These are phyloP conservation scores for Saprolegnia diclina DNA, from an alignment of 352 stramenopile genomes.

Conservation along the genomic window DNA sequence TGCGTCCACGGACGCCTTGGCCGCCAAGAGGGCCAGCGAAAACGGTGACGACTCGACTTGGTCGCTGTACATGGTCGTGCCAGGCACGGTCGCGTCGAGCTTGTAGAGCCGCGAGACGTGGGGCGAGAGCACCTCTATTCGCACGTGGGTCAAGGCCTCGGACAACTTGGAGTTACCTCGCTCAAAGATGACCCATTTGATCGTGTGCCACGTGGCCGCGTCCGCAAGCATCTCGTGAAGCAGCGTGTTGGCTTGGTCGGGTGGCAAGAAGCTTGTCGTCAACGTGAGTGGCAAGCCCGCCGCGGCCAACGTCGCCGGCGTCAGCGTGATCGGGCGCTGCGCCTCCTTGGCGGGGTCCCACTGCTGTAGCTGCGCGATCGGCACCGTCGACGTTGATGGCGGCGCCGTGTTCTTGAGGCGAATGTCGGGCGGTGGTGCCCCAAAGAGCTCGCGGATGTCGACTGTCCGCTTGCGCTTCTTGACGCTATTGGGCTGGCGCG, in stretches of 20 bases:
- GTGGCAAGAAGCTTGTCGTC: constrained; percentile 1
- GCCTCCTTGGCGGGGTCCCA: constrained; percentile 21
- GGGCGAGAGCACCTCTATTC: not conserved
- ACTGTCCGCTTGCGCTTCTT: constrained; percentile 18
- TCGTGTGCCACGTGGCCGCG: not conserved
- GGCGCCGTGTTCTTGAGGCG: not conserved
- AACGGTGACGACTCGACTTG: constrained; percentile 10
- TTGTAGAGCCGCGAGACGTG: constrained; percentile 9
- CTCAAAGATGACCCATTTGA: constrained; percentile 27
- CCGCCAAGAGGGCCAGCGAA: not conserved
- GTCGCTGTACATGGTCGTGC: constrained; percentile 4
- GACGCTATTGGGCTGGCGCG: not conserved
- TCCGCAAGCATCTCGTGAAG: constrained; percentile 4
- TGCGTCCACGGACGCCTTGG: constrained; percentile 2
- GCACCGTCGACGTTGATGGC: not conserved
- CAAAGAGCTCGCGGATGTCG: constrained; percentile 22
- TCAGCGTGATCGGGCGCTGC: constrained; percentile 14
- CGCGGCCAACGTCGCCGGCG: not conserved
- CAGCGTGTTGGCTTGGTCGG: constrained; percentile 6
- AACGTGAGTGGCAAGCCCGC: constrained; percentile 4
- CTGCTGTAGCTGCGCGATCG: not conserved
- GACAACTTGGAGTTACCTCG: not conserved
- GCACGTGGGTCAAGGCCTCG: not conserved
- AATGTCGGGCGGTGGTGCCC: not conserved
- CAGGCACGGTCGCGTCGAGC: constrained; percentile 7